Conservation (phyloP, 2,329 filamentous ascomycete species). For the Saccharata proteae region DNA sequence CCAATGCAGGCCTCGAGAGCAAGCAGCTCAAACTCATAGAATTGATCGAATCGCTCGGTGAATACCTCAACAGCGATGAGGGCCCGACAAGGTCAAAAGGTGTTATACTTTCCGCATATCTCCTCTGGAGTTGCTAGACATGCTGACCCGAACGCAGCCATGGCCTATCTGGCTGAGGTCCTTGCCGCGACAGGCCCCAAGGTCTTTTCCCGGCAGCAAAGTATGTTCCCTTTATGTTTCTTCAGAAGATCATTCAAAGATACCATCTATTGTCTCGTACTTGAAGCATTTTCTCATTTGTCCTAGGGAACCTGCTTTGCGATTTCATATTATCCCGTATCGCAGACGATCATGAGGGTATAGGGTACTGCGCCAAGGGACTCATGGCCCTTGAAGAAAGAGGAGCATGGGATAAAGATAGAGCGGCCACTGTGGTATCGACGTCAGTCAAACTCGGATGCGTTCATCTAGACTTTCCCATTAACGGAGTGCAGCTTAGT, state of each 20-base stretch:
- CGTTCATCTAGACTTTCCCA: slow-evolving; percentile 11
- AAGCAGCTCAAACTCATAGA: slow-evolving; percentile 50
- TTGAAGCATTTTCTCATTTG: slow-evolving; percentile 4
- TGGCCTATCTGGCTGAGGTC: slow-evolving; percentile 40
- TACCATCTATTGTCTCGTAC: neutral
- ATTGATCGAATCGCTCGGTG: slow-evolving; percentile 50
- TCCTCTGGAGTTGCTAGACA: slow-evolving; percentile 22
- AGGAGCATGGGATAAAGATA: slow-evolving; percentile 47
- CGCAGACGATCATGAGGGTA: slow-evolving; percentile 40
- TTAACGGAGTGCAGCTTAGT: slow-evolving; percentile 14
- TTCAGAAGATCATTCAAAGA: neutral
- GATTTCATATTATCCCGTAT: slow-evolving; percentile 54
- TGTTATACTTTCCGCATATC: slow-evolving; percentile 20
- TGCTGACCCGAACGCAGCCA: slow-evolving; percentile 19
- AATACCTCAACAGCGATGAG: slow-evolving; percentile 58
- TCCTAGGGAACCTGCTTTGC: slow-evolving; percentile 43
- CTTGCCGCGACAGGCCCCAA: slow-evolving; percentile 39
- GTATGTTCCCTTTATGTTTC: slow-evolving; percentile 18
- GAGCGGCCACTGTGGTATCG: slow-evolving; percentile 41
- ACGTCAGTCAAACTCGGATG: slow-evolving; percentile 27
- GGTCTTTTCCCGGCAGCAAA: slow-evolving; percentile 48
- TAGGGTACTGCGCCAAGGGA: slow-evolving; percentile 47
- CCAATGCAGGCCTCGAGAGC: slow-evolving; percentile 40
- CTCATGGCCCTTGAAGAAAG: slow-evolving; percentile 46
- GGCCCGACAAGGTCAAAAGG: slow-evolving; percentile 47